Evolutionary conservation across 2,329 filamentous ascomycete species (phyloP).

Genomic region (Aspergillus pseudonomiae): DNA sequence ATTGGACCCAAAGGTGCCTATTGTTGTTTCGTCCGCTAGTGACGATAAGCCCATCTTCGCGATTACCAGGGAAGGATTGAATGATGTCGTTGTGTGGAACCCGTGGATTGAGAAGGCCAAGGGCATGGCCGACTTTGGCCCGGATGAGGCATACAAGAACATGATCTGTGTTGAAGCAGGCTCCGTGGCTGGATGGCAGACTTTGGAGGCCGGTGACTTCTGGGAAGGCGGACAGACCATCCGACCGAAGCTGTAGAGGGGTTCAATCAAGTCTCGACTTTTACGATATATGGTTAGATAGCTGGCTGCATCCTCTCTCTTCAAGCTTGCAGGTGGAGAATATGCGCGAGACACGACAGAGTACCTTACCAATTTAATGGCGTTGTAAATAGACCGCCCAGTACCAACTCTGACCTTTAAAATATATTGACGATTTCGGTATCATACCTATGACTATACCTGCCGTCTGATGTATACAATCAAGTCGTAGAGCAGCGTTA

Average conservation of each 20-base stretch:
- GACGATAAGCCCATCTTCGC: constrained; percentile 66
- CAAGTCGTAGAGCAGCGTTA: constrained; percentile 58
- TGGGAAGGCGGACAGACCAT: constrained; percentile 67
- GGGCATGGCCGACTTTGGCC: constrained; percentile 82
- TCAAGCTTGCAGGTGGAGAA: background rate
- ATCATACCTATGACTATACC: background rate
- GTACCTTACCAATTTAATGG: background rate
- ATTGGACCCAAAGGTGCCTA: constrained; percentile 55
- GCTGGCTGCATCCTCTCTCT: background rate
- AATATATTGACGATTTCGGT: background rate
- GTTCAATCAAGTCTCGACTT: background rate
- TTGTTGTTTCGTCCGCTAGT: constrained; percentile 45
- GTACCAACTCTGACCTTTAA: background rate
- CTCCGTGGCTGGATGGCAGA: constrained; percentile 78
- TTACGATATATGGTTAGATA: background rate
- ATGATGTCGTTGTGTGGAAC: constrained; percentile 95
- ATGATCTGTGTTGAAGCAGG: constrained; percentile 97
- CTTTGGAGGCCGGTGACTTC: constrained; percentile 75
- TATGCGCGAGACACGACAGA: background rate
- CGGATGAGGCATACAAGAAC: constrained; percentile 85
- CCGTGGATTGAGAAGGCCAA: constrained; percentile 87
- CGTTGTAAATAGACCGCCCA: background rate
- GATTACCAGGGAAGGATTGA: constrained; percentile 80
- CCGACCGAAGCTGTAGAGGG: constrained; percentile 41
- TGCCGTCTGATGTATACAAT: constrained; percentile 20